A percentile compares a stretch with the other conserved stretches of the same genome.
These are phyloP conservation scores for Penicillium fimorum DNA, from an alignment of 495 filamentous ascomycete species.

Conservation along the genomic window DNA sequence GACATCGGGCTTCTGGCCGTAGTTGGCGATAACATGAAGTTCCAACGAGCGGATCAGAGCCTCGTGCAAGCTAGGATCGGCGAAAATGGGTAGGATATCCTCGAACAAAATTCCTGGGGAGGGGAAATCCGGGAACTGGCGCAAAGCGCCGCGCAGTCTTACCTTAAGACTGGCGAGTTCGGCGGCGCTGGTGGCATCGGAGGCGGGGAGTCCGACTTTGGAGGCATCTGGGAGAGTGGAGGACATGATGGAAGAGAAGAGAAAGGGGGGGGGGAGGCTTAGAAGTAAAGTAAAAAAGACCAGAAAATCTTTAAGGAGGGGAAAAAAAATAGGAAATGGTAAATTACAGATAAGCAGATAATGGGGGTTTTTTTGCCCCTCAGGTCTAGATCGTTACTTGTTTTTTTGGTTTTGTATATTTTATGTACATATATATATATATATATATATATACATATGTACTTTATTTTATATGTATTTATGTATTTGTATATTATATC, in stretches of 20 bases:
- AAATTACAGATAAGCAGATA: conserved; percentile 14
- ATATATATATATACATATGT: not conserved
- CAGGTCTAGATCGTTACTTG: conserved; percentile 1
- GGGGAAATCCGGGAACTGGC: conserved; percentile 91
- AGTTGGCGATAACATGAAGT: conserved; percentile 65
- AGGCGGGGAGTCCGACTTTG: conserved; percentile 49
- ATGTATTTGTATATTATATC: not conserved
- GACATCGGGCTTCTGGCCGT: conserved; percentile 71
- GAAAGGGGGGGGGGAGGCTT: conserved; percentile 22
- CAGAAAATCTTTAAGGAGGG: conserved; percentile 23
- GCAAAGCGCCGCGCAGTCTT: conserved; percentile 61
- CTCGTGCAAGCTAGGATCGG: conserved; percentile 69
- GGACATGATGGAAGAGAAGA: conserved; percentile 55
- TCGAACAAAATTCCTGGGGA: conserved; percentile 93
- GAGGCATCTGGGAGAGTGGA: conserved; percentile 48
- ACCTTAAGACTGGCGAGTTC: conserved; percentile 93
- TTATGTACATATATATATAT: not conserved
- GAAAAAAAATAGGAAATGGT: conserved; percentile 28
- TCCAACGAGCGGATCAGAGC: conserved; percentile 82
- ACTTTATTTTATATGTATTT: not conserved
- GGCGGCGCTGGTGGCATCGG: conserved; percentile 69
- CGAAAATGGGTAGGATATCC: conserved; percentile 97
- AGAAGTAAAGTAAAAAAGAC: conserved; percentile 26
- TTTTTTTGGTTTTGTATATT: not conserved
- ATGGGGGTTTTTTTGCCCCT: conserved; percentile 7